phyloP scores from a whole-genome alignment of 345 rosid species.

The Odontarrhena argentea region DNA sequence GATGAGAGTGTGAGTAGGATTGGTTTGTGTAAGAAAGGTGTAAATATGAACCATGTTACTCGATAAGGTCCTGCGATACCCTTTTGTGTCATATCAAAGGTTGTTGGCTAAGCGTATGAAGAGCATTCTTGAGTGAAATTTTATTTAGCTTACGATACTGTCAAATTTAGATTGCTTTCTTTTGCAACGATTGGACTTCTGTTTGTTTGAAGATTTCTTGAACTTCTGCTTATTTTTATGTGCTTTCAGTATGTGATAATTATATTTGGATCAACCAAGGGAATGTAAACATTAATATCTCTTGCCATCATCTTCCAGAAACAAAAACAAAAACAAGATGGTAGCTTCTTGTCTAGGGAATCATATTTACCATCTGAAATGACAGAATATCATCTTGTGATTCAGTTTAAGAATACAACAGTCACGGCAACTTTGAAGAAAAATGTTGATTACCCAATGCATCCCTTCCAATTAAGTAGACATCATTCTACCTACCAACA shows the following conservation, averaged over 20 bases:
- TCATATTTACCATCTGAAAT: not conserved
- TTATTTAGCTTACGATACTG: no score
- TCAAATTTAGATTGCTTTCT: no score
- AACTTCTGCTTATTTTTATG: no score
- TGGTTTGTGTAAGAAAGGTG: conserved; percentile 26
- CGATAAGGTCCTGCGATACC: not conserved
- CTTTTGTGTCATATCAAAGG: conserved; percentile 7
- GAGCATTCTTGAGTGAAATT: not conserved
- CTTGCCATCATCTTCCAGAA: no score
- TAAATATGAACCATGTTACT: conserved; percentile 14
- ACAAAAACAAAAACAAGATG: not conserved
- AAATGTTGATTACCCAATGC: not conserved
- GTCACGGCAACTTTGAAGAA: not conserved
- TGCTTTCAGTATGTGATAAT: not conserved
- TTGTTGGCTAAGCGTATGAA: conserved; percentile 2
- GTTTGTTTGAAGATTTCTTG: no score
- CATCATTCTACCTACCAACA: not conserved
- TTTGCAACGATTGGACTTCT: no score
- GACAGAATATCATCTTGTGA: conserved; percentile 15
- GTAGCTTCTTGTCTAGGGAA: not conserved
- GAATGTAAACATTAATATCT: no score
- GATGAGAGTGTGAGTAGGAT: conserved; percentile 17
- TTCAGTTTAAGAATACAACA: conserved; percentile 1
- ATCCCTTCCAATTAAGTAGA: not conserved
- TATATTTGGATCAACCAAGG: not conserved